Conservation (phyloP, 1,284 basidiomycete genomes). For the Tylopilus sp. region DNA sequence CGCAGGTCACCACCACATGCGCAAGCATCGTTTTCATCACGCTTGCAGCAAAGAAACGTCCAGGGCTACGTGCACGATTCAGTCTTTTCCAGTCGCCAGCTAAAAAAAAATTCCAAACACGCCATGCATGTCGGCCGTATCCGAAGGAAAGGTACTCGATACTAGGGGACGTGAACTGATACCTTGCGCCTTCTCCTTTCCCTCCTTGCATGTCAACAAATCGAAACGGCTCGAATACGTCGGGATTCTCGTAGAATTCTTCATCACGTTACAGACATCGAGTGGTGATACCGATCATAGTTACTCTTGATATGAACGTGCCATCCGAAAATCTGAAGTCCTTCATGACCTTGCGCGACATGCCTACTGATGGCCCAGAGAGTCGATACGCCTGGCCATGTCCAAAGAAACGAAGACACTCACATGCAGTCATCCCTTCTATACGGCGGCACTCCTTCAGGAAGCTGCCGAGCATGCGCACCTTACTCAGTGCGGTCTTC, state of each 20-base stretch:
- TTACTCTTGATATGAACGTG: background rate
- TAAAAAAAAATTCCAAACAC: background rate
- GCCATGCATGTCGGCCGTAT: constrained; percentile 20
- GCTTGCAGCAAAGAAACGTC: constrained; percentile 19
- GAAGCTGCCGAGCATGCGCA: constrained; percentile 47
- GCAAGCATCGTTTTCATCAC: constrained; percentile 34
- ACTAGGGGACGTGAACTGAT: constrained; percentile 17
- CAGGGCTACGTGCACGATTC: constrained; percentile 4
- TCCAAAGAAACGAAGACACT: background rate
- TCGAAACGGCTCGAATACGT: background rate
- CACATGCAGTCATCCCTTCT: constrained; percentile 14
- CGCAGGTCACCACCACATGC: constrained; percentile 29
- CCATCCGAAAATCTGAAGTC: background rate
- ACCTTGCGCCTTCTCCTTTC: constrained; percentile 12
- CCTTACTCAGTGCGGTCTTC: constrained; percentile 38
- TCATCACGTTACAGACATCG: background rate
- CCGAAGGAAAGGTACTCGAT: constrained; percentile 22
- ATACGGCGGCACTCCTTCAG: constrained; percentile 41
- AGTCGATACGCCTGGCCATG: no score
- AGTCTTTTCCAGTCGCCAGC: no score
- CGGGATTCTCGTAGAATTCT: background rate
- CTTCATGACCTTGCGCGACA: background rate
- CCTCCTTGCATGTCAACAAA: background rate
- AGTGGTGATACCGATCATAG: background rate
- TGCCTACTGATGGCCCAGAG: background rate